Conservation (phyloP, 495 filamentous ascomycete species). For the Paragyromitra xinjiangensis region DNA sequence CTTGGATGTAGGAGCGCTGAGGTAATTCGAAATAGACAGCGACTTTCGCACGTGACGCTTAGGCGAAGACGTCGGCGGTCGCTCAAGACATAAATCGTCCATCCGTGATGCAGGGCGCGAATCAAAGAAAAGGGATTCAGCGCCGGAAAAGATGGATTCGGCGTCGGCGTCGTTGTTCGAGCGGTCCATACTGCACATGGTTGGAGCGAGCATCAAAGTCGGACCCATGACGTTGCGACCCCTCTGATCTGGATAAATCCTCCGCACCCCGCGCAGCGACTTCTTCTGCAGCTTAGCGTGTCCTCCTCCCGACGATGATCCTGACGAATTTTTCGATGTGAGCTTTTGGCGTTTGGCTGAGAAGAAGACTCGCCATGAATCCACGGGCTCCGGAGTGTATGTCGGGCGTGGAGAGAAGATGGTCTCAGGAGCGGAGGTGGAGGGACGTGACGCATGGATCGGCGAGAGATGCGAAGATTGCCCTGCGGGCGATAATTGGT, state of each 20-base stretch:
- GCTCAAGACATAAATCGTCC: slow-evolving; percentile 45
- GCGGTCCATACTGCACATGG: slow-evolving; percentile 50
- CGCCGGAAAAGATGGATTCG: slow-evolving; percentile 52
- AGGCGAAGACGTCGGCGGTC: slow-evolving; percentile 38
- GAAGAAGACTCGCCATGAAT: slow-evolving; percentile 58
- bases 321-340: slow-evolving; percentile 32
- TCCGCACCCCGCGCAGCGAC: slow-evolving; percentile 52
- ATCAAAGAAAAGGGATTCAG: slow-evolving; percentile 49
- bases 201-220: slow-evolving; percentile 55
- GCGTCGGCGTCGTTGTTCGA: slow-evolving; percentile 44
- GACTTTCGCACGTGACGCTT: slow-evolving; percentile 43
- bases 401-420: slow-evolving; percentile 36
- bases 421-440: slow-evolving; percentile 52
- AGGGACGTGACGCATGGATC: slow-evolving; percentile 54
- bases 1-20: slow-evolving; percentile 34
- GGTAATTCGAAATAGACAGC: slow-evolving; percentile 54
- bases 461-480: slow-evolving; percentile 52
- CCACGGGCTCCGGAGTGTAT: slow-evolving; percentile 39
- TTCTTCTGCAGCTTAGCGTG: slow-evolving; percentile 53
- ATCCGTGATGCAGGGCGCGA: slow-evolving; percentile 54
- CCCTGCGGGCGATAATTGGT: slow-evolving; percentile 50
- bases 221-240: slow-evolving; percentile 47
- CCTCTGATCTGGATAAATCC: slow-evolving; percentile 56
- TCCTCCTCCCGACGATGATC: slow-evolving; percentile 46
- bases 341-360: slow-evolving; percentile 54